Base-by-base conservation (phyloP, 768 basidiomycete species). In the Kwoniella dejecticola region DNA sequence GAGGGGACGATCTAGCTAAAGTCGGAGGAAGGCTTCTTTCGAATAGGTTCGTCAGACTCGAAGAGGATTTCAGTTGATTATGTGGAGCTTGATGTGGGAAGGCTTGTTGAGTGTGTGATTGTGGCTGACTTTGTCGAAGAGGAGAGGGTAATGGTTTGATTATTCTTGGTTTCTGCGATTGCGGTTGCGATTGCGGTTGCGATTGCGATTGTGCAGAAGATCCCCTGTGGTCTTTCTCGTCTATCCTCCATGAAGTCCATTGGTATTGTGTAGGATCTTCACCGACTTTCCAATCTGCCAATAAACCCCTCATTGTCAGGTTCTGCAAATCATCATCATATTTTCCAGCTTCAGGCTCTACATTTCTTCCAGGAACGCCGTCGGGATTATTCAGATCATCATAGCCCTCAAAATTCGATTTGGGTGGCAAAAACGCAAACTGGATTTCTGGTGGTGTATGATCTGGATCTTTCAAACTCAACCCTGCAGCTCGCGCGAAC, bases 381-480 rank as follows among this genome's bases (percentile, higher is more conserved):
- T n/a, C n/a, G n/a, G n/a, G n/a, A n/a, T n/a, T n/a, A n/a, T n/a
- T n/a, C n/a, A n/a, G n/a, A n/a, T n/a, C n/a, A n/a, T n/a, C n/a
- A n/a, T n/a, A n/a, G n/a, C n/a, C n/a, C n/a, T n/a, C n/a, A n/a
- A n/a, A n/a, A n/a, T n/a, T 19, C 6, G 19, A 17, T 40, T 50
- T 40, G 19, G 67, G 60, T 7, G 23, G 30, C 12, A 66, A 52
- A 21, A 55, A 30, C 23, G 21, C 19, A 17, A 50, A 53, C 31
- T n/a, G 53, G 44, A 66, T 49, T 19, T 33, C 24, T 2, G 59
- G 41, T 4, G 62, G 59, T 54, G n/a, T n/a, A n/a, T n/a, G n/a
- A n/a, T 48, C 54, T 23, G 41, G 31, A 23, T 68, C 63, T n/a
- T 46, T 62, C 40, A 68, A 23, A 46, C 53, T 68, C 60, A 68